A percentile compares a stretch with the other conserved stretches of the same genome.
phyloP scores from a whole-genome alignment of 768 basidiomycete genomes.

The Polyporus arcularius region DNA sequence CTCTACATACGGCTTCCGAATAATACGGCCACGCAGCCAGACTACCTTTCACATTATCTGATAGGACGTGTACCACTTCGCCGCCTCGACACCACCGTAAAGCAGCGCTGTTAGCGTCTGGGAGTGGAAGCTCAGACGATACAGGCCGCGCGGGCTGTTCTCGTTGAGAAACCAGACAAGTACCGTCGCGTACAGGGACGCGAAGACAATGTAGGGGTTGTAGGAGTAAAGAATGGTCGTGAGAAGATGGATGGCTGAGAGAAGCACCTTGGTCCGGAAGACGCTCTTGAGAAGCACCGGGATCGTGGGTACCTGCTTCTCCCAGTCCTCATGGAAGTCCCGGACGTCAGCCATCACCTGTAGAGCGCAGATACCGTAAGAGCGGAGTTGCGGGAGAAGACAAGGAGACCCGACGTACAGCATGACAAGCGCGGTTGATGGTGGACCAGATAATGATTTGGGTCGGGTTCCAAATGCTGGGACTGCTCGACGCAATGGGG shows the following conservation, averaged over 20 bases:
- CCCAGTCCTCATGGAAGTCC: conserved; percentile 10
- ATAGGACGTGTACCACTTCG: neutral
- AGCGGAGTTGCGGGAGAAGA: neutral
- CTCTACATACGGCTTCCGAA: neutral
- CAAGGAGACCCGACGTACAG: neutral
- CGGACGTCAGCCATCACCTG: conserved; percentile 14
- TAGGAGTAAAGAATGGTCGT: neutral
- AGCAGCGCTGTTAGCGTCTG: conserved; percentile 3
- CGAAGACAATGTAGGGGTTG: conserved; percentile 14
- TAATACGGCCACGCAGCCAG: neutral
- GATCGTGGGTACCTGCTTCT: conserved; percentile 9
- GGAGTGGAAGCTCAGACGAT: conserved; percentile 11
- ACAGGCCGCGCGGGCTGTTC: conserved; percentile 1
- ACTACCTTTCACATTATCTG: neutral
- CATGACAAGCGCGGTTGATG: conserved; percentile 10
- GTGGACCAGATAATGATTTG: conserved; percentile 12
- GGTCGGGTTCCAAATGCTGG: conserved; percentile 6
- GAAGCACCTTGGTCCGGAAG: conserved; percentile 5
- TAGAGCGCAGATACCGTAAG: neutral
- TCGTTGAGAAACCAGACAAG: conserved; percentile 9
- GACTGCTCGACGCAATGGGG: neutral
- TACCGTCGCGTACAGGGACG: conserved; percentile 5
- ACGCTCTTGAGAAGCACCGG: conserved; percentile 8
- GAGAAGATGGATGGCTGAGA: conserved; percentile 4
- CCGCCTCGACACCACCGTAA: neutral